Conservation (phyloP, 202 grass and related monocot species). For the Tripidium arundinaceum region DNA sequence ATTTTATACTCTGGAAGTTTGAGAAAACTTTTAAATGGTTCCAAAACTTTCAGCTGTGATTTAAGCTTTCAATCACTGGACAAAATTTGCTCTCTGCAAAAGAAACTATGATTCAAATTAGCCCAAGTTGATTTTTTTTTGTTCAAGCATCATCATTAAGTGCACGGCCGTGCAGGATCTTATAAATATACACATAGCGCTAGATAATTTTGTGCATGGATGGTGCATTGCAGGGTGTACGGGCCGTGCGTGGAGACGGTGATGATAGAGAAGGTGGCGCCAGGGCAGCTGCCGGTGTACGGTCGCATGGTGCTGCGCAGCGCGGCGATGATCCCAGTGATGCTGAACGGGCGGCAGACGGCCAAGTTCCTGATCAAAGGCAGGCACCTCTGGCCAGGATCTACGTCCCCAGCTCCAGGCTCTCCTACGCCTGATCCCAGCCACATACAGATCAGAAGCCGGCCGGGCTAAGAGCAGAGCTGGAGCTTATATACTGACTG, state of each 20-base stretch:
- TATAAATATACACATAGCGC: neutral
- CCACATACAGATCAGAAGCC: neutral
- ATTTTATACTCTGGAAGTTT: neutral
- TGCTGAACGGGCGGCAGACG: too few species aligned
- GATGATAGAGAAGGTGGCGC: constrained; percentile 48
- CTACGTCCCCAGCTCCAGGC: constrained; percentile 41
- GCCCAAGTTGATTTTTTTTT: neutral
- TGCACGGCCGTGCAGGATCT: neutral
- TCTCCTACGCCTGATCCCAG: neutral
- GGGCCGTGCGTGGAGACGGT: constrained; percentile 61
- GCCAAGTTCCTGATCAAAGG: too few species aligned
- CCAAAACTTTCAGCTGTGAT: neutral
- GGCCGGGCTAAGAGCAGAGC: neutral
- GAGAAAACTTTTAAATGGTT: neutral
- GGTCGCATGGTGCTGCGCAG: too few species aligned
- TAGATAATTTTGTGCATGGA: neutral
- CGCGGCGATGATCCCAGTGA: too few species aligned
- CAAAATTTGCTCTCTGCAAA: neutral
- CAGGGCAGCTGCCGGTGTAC: too few species aligned
- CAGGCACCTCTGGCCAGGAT: constrained; percentile 67
- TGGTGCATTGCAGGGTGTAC: constrained; percentile 37
- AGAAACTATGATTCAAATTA: neutral
- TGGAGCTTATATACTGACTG: neutral
- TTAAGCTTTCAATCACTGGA: neutral
- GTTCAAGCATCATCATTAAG: neutral